These are phyloP conservation scores for Luffa acutangula DNA, from an alignment of 306 rosid species.

Conservation along the genomic window DNA sequence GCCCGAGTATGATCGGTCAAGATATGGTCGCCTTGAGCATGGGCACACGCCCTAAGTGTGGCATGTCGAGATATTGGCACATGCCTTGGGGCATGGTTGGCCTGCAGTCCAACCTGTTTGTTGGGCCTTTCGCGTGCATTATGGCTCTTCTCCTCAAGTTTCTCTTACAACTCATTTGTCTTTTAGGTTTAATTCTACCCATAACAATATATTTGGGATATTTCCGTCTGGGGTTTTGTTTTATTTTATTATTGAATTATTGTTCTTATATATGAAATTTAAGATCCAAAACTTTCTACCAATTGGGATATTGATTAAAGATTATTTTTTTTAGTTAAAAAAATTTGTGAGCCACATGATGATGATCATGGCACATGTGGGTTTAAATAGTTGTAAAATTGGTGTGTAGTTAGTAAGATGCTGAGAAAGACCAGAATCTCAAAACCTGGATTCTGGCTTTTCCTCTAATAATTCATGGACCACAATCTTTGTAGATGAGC, in stretches of 20 bases:
- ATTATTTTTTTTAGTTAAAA: neutral
- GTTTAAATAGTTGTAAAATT: neutral
- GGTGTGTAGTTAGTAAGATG: neutral
- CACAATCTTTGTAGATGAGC: neutral
- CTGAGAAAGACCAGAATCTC: neutral
- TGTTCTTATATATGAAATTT: neutral
- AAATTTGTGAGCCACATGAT: neutral
- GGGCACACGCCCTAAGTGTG: too few relatives aligned
- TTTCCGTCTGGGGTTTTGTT: too few relatives aligned
- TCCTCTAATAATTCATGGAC: neutral
- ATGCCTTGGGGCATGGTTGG: too few relatives aligned
- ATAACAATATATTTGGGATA: too few relatives aligned
- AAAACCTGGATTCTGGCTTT: neutral
- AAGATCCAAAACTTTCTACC: neutral
- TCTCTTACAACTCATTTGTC: too few relatives aligned
- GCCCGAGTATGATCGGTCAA: too few relatives aligned
- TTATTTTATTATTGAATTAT: neutral
- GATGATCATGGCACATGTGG: slow-evolving; percentile 2
- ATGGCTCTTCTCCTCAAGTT: too few relatives aligned
- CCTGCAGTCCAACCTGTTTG: too few relatives aligned
- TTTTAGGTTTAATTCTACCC: too few relatives aligned
- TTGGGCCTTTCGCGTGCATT: too few relatives aligned
- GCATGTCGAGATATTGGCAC: too few relatives aligned
- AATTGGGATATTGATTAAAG: neutral
- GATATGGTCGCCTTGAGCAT: too few relatives aligned